These are phyloP conservation scores for Claviceps africana DNA, from an alignment of 2,329 filamentous ascomycete species.

Conservation along the genomic window DNA sequence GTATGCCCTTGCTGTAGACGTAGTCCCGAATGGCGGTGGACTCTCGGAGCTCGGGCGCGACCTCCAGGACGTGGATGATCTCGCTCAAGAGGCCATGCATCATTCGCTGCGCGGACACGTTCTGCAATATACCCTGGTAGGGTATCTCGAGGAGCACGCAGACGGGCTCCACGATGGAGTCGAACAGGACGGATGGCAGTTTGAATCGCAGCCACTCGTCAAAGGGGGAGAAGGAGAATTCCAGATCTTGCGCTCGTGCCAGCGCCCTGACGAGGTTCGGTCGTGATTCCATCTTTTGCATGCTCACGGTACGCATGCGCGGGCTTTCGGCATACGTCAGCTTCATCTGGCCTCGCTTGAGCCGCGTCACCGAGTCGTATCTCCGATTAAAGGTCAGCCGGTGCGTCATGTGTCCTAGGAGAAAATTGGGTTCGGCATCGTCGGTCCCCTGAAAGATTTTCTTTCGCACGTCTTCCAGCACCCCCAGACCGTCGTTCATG, in stretches of 20 bases:
- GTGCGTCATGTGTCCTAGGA: constrained; percentile 51
- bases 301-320: constrained; percentile 6
- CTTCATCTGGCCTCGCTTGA: constrained; percentile 18
- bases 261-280: constrained; percentile 13
- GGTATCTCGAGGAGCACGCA: constrained; percentile 64
- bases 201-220: constrained; percentile 52
- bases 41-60: constrained; percentile 58
- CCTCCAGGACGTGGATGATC: constrained; percentile 54
- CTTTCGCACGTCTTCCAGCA: constrained; percentile 63
- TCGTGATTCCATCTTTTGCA: constrained; percentile 9
- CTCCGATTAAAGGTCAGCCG: constrained; percentile 28
- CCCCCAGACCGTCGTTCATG: constrained; percentile 69
- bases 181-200: constrained; percentile 64
- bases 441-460: constrained; percentile 53
- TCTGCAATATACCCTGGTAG: constrained; percentile 58
- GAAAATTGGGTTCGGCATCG: constrained; percentile 54
- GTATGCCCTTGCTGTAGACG: constrained; percentile 45
- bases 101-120: constrained; percentile 48
- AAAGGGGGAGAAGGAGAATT: constrained; percentile 12
- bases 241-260: constrained; percentile 10
- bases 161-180: constrained; percentile 65
- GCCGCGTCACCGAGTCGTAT: constrained; percentile 24
- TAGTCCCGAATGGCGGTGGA: constrained; percentile 41
- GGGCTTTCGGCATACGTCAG: constrained; percentile 15
- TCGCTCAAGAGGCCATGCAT: constrained; percentile 63